Conservation (phyloP, 352 stramenopile genomes). For the Phytophthora sojae region DNA sequence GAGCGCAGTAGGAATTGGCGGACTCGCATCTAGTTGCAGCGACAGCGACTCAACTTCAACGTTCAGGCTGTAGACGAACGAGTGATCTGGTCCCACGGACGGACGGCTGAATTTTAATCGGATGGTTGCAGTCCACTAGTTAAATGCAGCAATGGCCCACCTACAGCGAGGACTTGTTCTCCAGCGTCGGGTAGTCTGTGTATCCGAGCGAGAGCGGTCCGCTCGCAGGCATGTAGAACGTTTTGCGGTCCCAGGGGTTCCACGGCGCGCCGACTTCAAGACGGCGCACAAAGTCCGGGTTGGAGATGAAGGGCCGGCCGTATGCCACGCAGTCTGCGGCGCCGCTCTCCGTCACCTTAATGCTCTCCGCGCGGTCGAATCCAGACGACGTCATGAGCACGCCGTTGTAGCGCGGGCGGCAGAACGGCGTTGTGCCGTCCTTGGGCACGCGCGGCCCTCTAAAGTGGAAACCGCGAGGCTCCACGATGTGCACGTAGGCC, state of each 20-base stretch:
- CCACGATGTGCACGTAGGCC: constrained; percentile 63
- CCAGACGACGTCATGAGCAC: constrained; percentile 61
- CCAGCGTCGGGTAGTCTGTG: constrained; percentile 50
- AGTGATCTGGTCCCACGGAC: not conserved
- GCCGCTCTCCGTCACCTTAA: constrained; percentile 44
- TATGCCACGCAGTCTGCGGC: constrained; percentile 61
- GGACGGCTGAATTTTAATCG: not conserved
- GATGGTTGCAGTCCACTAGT: constrained; percentile 4
- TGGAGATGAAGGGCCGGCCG: constrained; percentile 72
- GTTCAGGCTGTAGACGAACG: constrained; percentile 1
- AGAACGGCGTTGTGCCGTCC: constrained; percentile 49
- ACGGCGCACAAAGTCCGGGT: constrained; percentile 66
- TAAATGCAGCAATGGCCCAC: not conserved
- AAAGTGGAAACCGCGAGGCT: constrained; percentile 55
- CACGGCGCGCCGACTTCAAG: constrained; percentile 46
- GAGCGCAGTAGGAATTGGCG: not conserved
- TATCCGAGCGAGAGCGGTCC: constrained; percentile 43
- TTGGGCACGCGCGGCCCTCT: constrained; percentile 39
- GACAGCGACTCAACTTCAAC: constrained; percentile 11
- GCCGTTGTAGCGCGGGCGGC: constrained; percentile 55
- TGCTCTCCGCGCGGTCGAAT: constrained; percentile 47
- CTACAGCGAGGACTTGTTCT: constrained; percentile 46
- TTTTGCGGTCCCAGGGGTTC: constrained; percentile 51
- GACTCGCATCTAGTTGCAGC: not conserved
- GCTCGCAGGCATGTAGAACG: constrained; percentile 48